These are phyloP conservation scores for Sphagnum tenellum DNA, from an alignment of 225 moss, liverwort and hornwort species.

Conservation along the genomic window DNA sequence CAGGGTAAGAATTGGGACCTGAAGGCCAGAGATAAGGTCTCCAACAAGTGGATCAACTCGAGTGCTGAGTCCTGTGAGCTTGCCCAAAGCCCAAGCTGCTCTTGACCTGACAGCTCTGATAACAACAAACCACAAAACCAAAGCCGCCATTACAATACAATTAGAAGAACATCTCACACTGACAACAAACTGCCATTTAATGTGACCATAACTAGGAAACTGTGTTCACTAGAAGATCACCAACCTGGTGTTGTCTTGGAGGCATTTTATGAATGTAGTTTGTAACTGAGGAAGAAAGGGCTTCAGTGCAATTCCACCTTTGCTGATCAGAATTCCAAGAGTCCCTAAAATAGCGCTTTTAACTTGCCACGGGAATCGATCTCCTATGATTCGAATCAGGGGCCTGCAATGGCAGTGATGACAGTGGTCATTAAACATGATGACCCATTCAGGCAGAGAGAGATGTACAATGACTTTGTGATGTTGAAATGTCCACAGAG, in stretches of 20 bases:
- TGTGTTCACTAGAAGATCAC: no score
- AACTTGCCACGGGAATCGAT: constrained; percentile 97
- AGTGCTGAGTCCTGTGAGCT: constrained; percentile 76
- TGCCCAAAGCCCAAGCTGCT: constrained; percentile 90
- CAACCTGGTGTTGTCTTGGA: constrained; percentile 90
- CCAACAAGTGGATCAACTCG: constrained; percentile 96
- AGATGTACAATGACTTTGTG: no score
- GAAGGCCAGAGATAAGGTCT: constrained; percentile 81
- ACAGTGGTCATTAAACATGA: no score
- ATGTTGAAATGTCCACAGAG: no score
- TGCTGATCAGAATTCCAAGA: constrained; percentile 87
- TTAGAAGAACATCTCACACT: no score
- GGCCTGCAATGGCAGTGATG: constrained; percentile 31
- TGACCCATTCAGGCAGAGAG: no score
- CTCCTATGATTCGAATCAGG: constrained; percentile 93
- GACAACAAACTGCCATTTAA: no score
- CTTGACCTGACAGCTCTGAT: constrained; percentile 83
- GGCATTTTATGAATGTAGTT: constrained; percentile 94
- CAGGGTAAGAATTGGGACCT: constrained; percentile 25
- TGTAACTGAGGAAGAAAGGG: constrained; percentile 96
- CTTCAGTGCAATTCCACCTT: constrained; percentile 86
- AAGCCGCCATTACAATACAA: no score
- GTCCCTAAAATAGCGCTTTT: constrained; percentile 96
- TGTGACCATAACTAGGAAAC: no score
- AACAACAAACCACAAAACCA: constrained; percentile 1